Conservation (phyloP, 257 asterid genomes). For the Primulina tabacum region DNA sequence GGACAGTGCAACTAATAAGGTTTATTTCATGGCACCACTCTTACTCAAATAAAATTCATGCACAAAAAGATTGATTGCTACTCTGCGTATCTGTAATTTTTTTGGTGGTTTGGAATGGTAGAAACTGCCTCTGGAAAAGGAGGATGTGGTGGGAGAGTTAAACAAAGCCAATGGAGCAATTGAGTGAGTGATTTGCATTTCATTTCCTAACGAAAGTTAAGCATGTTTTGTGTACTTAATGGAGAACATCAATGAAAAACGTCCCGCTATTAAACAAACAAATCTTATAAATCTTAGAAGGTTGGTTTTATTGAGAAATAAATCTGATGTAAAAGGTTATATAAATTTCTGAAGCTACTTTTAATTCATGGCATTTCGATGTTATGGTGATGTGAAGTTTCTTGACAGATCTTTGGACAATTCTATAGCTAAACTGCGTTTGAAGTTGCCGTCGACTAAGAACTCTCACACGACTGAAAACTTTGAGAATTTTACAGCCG, state of each 20-base stretch:
- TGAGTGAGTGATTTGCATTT: conserved; percentile 40
- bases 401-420: conserved; percentile 45
- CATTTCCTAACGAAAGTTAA: not conserved
- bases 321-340: not conserved
- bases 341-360: not conserved
- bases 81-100: not conserved
- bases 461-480: conserved; percentile 27
- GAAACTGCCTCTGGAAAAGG: conserved; percentile 41
- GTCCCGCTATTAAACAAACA: not conserved
- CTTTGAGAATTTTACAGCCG: conserved; percentile 28
- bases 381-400: not conserved
- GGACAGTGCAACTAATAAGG: conserved; percentile 42
- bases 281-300: not conserved
- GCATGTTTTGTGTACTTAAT: not conserved
- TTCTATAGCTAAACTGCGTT: conserved; percentile 47
- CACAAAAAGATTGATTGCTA: not conserved
- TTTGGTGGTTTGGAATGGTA: conserved; percentile 9
- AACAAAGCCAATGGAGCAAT: conserved; percentile 55
- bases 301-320: not conserved
- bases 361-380: not conserved
- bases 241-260: not conserved
- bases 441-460: conserved; percentile 52
- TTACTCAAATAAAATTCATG: not conserved
- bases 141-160: conserved; percentile 38
- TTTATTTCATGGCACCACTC: not conserved